Conservation (phyloP, 129 eudicot species). For the Flaveria bidentis region DNA sequence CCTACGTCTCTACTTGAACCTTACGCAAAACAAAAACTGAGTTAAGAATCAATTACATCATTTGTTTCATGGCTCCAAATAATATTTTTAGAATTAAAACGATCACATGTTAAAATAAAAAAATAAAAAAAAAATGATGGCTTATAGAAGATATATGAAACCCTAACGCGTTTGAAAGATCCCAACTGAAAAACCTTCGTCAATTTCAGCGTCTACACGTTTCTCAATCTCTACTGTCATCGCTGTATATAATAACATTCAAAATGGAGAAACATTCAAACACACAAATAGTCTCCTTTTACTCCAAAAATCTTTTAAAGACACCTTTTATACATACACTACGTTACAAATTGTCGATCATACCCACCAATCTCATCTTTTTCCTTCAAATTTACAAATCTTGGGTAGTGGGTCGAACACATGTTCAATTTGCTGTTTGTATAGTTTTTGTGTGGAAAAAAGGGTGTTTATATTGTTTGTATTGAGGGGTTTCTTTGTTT, state of each 20-base stretch:
- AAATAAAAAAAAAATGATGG: not conserved
- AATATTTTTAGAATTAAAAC: slow-evolving; percentile 1
- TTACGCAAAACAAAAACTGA: too few relatives aligned
- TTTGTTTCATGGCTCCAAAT: not conserved
- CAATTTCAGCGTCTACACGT: slow-evolving; percentile 37
- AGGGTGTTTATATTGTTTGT: not conserved
- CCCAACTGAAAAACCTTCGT: slow-evolving; percentile 52
- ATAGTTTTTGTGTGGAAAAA: not conserved
- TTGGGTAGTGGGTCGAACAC: not conserved
- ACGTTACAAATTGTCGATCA: slow-evolving; percentile 2
- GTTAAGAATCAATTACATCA: too few relatives aligned
- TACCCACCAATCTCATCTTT: slow-evolving; percentile 19
- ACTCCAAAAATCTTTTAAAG: not conserved
- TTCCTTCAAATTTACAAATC: slow-evolving; percentile 8
- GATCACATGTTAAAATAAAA: slow-evolving; percentile 1
- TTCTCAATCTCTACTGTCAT: slow-evolving; percentile 1
- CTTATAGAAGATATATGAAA: slow-evolving; percentile 15
- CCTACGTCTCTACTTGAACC: too few relatives aligned
- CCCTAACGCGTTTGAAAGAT: slow-evolving; percentile 41
- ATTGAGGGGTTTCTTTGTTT: not conserved
- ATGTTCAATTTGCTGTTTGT: not conserved
- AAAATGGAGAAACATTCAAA: slow-evolving; percentile 30
- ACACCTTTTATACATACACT: slow-evolving; percentile 26
- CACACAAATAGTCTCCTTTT: slow-evolving; percentile 25
- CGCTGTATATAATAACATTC: not conserved